These are phyloP conservation scores for Fagopyrum tataricum DNA, from an alignment of 148 eudicot species.

Conservation along the genomic window DNA sequence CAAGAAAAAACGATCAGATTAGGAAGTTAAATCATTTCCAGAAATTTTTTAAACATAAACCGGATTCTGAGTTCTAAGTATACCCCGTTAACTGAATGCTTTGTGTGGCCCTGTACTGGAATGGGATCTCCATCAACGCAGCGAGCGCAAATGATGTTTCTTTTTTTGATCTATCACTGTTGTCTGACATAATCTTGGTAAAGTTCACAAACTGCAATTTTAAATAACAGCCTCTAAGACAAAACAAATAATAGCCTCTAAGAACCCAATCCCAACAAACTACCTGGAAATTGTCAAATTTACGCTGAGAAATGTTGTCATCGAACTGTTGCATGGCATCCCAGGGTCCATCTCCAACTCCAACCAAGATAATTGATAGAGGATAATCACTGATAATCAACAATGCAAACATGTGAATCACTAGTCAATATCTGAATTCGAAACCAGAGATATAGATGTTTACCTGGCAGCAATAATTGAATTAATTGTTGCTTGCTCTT, in stretches of 20 bases:
- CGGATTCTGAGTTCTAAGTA: neutral
- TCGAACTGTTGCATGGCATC: slow-evolving; percentile 74
- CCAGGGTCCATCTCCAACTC: slow-evolving; percentile 94
- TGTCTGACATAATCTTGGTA: slow-evolving; percentile 68
- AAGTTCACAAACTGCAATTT: slow-evolving; percentile 64
- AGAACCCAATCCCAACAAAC: neutral
- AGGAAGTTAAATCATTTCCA: neutral
- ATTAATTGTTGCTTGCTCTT: slow-evolving; percentile 65
- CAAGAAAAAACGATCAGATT: slow-evolving; percentile 2
- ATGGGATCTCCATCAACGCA: slow-evolving; percentile 80
- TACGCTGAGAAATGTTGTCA: slow-evolving; percentile 68
- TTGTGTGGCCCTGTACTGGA: slow-evolving; percentile 64
- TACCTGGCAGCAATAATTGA: slow-evolving; percentile 79
- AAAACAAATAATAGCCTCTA: neutral
- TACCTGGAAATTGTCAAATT: slow-evolving; percentile 89
- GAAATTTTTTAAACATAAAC: neutral
- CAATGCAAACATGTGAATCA: neutral
- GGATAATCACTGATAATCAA: slow-evolving; percentile 49
- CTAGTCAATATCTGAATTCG: neutral
- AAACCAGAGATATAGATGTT: neutral
- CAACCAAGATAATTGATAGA: slow-evolving; percentile 69
- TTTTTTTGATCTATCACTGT: slow-evolving; percentile 39
- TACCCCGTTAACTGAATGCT: slow-evolving; percentile 38
- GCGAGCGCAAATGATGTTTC: slow-evolving; percentile 84
- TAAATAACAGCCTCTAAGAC: neutral